Base-by-base conservation (phyloP, 768 basidiomycete species). In the Russula brevipes region DNA sequence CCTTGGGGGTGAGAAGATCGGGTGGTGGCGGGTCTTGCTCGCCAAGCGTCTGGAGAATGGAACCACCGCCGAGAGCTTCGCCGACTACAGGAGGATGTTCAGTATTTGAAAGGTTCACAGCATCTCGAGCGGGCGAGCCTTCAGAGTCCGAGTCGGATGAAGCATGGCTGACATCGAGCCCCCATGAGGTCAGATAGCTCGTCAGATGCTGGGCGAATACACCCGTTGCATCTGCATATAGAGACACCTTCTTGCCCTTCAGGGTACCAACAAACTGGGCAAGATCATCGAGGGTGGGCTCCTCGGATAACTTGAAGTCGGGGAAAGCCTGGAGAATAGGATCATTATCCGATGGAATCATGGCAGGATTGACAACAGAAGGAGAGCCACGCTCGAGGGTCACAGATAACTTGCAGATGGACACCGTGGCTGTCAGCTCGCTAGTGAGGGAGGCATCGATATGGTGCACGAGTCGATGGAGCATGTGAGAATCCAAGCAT, bases 191-290 rank as follows among this genome's bases (percentile, higher is more conserved):
- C 61, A 99, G 80, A 74, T 96, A 97, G 68, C 89, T 89, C 31
- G 94, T 94, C 41, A 99, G 78, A 73, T 97, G 92, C 56, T 89
- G 90, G 0, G 94, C 95, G 70, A 98, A 99, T 2, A 87, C 84
- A 45, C 91, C 91, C 66, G 82, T 85, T n/a, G 92, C 82, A 70
- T 85, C 87, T 7, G 96, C 92, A 70, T 95, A 90, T 33, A 99
- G 76, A 0, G 83, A 84, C 0, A 89, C 95, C 68, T 83, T 87
- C 75, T 87, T 91, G 14, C 94, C 92, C 70, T 85, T 85, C 54
- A 98, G 75, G 5, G 82, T 85, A 66, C 93, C 91, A 8, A 87
- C 85, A 74, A 98, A 98, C 12, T 81, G 75, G 4, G 81, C 76
- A 39, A 99, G 79, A 63, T 95, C 89, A 55, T 86, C 84, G 24